phyloP scores from a whole-genome alignment of 2,329 filamentous ascomycete genomes.

The Aspergillus quadricinctus region DNA sequence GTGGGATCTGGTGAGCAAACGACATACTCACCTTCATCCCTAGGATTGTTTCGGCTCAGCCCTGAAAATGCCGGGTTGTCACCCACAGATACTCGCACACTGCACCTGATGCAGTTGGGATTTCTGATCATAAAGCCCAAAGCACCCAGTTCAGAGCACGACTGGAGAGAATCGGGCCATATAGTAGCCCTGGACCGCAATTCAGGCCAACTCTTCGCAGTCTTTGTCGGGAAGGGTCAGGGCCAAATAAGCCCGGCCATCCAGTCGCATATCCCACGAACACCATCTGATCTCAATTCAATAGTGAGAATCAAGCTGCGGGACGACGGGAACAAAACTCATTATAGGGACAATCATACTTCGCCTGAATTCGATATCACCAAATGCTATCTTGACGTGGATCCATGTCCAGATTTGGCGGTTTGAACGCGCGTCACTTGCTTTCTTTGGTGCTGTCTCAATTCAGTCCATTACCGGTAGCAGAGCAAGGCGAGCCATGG shows the following conservation, averaged over 20 bases:
- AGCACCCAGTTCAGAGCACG: slow-evolving; percentile 1
- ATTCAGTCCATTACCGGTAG: neutral
- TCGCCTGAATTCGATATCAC: slow-evolving; percentile 1
- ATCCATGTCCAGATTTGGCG: slow-evolving; percentile 19
- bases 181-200: slow-evolving; percentile 35
- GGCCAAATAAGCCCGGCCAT: slow-evolving; percentile 6
- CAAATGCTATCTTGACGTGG: slow-evolving; percentile 24
- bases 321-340: neutral
- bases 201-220: slow-evolving; percentile 22
- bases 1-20: slow-evolving; percentile 7
- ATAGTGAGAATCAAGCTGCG: slow-evolving; percentile 8
- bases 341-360: neutral
- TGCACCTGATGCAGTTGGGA: slow-evolving; percentile 37
- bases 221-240: slow-evolving; percentile 26
- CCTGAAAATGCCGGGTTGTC: slow-evolving; percentile 18
- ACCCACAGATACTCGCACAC: slow-evolving; percentile 13
- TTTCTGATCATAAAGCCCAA: slow-evolving; percentile 24
- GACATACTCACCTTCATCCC: slow-evolving; percentile 17
- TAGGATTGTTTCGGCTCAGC: slow-evolving; percentile 31
- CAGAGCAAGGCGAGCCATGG: neutral
- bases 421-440: neutral
- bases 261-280: neutral
- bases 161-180: slow-evolving; percentile 33
- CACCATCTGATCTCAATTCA: slow-evolving; percentile 5
- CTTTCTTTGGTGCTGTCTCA: neutral